Percentiles rank a stretch among this genome's conserved stretches.
phyloP scores from a whole-genome alignment of 305 asterid genomes.

The Fraxinus ornus region DNA sequence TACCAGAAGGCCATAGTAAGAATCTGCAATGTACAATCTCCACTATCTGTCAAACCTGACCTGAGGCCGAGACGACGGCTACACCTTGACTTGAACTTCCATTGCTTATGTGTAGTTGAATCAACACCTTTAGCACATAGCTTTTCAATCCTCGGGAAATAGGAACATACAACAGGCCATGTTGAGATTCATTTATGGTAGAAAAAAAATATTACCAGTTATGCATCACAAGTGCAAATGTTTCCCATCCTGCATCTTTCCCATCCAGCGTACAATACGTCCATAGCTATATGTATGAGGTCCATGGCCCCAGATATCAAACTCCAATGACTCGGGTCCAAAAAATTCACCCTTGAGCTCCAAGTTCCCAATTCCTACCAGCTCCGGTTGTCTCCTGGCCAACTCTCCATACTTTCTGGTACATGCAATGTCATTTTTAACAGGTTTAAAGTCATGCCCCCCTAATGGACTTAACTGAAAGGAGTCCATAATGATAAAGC shows the following conservation, averaged over 20 bases:
- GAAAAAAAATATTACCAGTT: conserved; percentile 46
- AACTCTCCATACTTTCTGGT: conserved; percentile 53
- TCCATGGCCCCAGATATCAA: conserved; percentile 69
- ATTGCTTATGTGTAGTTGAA: conserved; percentile 72
- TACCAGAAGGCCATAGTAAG: conserved; percentile 72
- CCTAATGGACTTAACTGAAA: conserved; percentile 70
- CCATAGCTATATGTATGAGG: conserved; percentile 77
- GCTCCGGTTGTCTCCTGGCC: conserved; percentile 71
- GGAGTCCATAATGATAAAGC: conserved; percentile 63
- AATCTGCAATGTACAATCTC: conserved; percentile 84
- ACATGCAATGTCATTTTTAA: conserved; percentile 65
- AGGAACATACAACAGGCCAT: neutral
- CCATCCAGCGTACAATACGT: conserved; percentile 84
- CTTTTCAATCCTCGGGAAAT: conserved; percentile 53
- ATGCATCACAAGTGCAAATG: conserved; percentile 65
- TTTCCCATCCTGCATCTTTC: conserved; percentile 82
- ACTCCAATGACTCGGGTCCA: conserved; percentile 87
- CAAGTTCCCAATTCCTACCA: conserved; percentile 58
- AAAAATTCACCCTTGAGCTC: conserved; percentile 61
- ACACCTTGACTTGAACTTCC: conserved; percentile 65
- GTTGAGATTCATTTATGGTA: neutral
- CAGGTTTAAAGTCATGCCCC: conserved; percentile 63
- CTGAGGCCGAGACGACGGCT: conserved; percentile 87
- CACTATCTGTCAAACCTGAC: conserved; percentile 64
- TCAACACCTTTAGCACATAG: conserved; percentile 56